These are phyloP conservation scores for Priceomyces fermenticarens DNA, from an alignment of 805 yeast genomes.

Conservation along the genomic window DNA sequence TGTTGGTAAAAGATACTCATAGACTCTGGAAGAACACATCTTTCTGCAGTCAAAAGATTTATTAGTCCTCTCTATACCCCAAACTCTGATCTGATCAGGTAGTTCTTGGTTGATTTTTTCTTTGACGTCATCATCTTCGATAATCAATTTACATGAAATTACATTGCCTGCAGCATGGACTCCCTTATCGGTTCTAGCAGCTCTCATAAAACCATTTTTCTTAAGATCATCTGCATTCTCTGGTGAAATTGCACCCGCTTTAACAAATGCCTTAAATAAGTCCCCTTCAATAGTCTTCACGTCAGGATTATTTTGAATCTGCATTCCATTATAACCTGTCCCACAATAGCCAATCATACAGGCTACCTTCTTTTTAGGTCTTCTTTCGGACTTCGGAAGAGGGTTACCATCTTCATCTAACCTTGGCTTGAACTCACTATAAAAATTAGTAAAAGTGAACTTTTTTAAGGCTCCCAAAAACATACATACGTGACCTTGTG, in stretches of 20 bases:
- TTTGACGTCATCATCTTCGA: slow-evolving; percentile 75
- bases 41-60: slow-evolving; percentile 92
- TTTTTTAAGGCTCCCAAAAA: slow-evolving; percentile 14
- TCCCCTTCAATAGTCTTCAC: slow-evolving; percentile 89
- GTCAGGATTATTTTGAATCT: slow-evolving; percentile 73
- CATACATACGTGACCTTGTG: slow-evolving; percentile 58
- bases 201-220: slow-evolving; percentile 82
- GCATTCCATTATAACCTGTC: slow-evolving; percentile 96
- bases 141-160: slow-evolving; percentile 75
- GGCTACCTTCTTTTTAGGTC: slow-evolving; percentile 88
- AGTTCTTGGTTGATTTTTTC: slow-evolving; percentile 68
- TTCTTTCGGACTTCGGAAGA: slow-evolving; percentile 54
- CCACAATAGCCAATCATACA: slow-evolving; percentile 93
- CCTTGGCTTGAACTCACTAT: slow-evolving; percentile 37
- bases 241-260: slow-evolving; percentile 83
- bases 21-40: slow-evolving; percentile 92
- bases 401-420: slow-evolving; percentile 66
- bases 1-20: slow-evolving; percentile 91
- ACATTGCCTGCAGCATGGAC: slow-evolving; percentile 98
- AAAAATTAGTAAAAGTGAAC: background rate
- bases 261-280: slow-evolving; percentile 74
- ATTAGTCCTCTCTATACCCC: slow-evolving; percentile 90
- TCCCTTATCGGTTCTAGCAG: slow-evolving; percentile 91
- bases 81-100: slow-evolving; percentile 85
- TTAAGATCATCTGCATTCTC: slow-evolving; percentile 87